A percentile compares a stretch with the other conserved stretches of the same genome.
phyloP scores from a whole-genome alignment of 495 filamentous ascomycete species.

The Monascus purpureus region DNA sequence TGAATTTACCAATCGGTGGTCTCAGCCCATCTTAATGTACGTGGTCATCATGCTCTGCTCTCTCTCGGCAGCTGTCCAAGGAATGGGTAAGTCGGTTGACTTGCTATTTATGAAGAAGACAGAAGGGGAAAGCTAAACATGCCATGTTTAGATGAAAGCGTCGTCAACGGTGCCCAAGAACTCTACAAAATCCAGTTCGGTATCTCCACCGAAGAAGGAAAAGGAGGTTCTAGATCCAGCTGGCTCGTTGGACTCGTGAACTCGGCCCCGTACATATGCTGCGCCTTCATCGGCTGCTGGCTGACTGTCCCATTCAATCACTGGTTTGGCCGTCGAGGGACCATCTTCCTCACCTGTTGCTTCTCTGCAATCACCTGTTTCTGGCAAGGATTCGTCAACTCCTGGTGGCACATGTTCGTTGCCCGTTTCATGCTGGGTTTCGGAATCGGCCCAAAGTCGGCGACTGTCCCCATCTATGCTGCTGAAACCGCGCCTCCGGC shows the following conservation, averaged over 20 bases:
- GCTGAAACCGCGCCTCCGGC: conserved; percentile 60
- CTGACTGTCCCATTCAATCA: conserved; percentile 70
- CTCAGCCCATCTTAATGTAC: conserved; percentile 56
- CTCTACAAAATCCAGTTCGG: conserved; percentile 60
- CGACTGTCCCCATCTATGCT: conserved; percentile 67
- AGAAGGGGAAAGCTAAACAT: conserved; percentile 16
- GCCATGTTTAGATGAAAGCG: conserved; percentile 59
- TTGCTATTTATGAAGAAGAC: not conserved
- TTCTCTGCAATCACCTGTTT: conserved; percentile 57
- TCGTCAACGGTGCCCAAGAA: conserved; percentile 66
- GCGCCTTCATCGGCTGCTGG: conserved; percentile 70
- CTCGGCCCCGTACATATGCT: conserved; percentile 59
- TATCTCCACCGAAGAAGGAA: no score
- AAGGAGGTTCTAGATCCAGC: conserved; percentile 15
- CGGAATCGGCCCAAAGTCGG: conserved; percentile 69
- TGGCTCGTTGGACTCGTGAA: conserved; percentile 58
- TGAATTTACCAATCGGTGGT: conserved; percentile 59
- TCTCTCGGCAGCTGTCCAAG: conserved; percentile 50
- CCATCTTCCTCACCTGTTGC: conserved; percentile 64
- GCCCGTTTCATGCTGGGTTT: conserved; percentile 59
- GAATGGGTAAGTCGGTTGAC: conserved; percentile 41
- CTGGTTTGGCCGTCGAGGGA: conserved; percentile 65
- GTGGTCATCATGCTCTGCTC: conserved; percentile 52
- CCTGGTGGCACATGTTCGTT: conserved; percentile 63
- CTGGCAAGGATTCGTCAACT: conserved; percentile 62